A percentile compares a stretch with the other conserved stretches of the same genome.
Evolutionary conservation across 768 basidiomycete genomes (phyloP).

Genomic region (Erythrobasidium yunnanense): DNA sequence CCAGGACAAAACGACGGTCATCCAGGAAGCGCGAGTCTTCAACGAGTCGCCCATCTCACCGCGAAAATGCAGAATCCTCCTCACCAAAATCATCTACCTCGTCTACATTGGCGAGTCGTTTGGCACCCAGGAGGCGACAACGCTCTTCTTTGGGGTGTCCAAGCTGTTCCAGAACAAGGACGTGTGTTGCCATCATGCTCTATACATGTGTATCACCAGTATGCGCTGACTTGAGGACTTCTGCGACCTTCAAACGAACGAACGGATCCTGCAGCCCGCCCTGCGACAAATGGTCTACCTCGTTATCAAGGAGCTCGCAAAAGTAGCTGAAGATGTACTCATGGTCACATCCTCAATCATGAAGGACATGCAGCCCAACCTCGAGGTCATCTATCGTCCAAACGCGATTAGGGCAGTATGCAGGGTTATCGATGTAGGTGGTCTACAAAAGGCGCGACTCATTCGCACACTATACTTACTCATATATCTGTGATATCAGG

Average conservation of each 20-base stretch:
- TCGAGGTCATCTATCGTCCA: slow-evolving; percentile 94
- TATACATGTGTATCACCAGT: not conserved
- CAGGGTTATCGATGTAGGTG: slow-evolving; percentile 88
- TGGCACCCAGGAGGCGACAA: slow-evolving; percentile 88
- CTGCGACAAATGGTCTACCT: slow-evolving; percentile 96
- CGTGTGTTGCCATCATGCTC: slow-evolving; percentile 49
- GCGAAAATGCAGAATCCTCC: slow-evolving; percentile 50
- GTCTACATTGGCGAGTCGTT: slow-evolving; percentile 94
- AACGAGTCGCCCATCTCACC: slow-evolving; percentile 97
- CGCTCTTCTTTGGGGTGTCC: slow-evolving; percentile 94
- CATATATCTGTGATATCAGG: no score
- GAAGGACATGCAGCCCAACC: slow-evolving; percentile 99
- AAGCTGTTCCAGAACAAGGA: slow-evolving; percentile 99
- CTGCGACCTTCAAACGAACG: no score
- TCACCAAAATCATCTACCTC: slow-evolving; percentile 92
- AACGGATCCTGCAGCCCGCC: slow-evolving; percentile 60
- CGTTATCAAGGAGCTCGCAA: slow-evolving; percentile 92
- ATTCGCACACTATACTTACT: no score
- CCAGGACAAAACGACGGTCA: slow-evolving; percentile 84
- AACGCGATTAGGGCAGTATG: slow-evolving; percentile 94
- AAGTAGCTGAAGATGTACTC: slow-evolving; percentile 94
- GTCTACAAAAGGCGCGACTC: no score
- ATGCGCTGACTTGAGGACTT: not conserved
- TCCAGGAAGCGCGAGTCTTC: slow-evolving; percentile 97
- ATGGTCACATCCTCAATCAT: slow-evolving; percentile 99